Evolutionary conservation across 1,284 basidiomycete genomes (phyloP), one percentile per base, ranked within the genome.

Genomic region (Boletellus deceptivus): DNA sequence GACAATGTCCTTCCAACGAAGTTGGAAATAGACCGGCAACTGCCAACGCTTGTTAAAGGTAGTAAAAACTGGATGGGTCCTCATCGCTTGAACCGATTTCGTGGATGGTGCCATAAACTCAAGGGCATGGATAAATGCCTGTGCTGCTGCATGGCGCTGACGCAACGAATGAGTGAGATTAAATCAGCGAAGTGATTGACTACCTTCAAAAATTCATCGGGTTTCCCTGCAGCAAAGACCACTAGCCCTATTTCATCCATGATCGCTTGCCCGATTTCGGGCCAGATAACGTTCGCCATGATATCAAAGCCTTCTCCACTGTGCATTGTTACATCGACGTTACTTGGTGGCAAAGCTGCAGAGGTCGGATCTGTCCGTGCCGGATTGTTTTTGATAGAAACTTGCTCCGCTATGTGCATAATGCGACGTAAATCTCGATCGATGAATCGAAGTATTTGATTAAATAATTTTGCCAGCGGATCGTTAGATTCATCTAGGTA

Each of bases 1-100:
- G 1, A 96, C 84, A 48, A 97, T 90, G 61, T 97, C 94, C 66
- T 98, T 96, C 88, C 94, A 96, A n/a, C 95, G 82, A 57, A 99
- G 75, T 67, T 99, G 96, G 69, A 97, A 98, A 67, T 99, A 99
- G 16, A 98, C 90, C 1, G 93, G 90, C 6, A 99, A 76, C 65
- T 98, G 96, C 95, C 96, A 99, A 37, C 93, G 79, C 50, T 83
- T 79, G 62, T 89, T 83, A 61, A 98, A 96, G 0, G 84, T 70
- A 7, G 66, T 59, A 68, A 88, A 95, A 4, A 84, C 75, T 0
- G 84, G 78, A 66, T 93, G 89, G 4, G 72, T 63, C 5, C 91
- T 82, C 78, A 96, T 84, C 0, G 76, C 74, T 52, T 83, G 73
- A 11, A 94, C 79, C 1, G 89, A 79, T 34, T 80, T 74, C 11